A percentile compares a stretch with the other conserved stretches of the same genome.
Conservation (phyloP, 306 rosid genomes). For the Fragaria vesca region DNA sequence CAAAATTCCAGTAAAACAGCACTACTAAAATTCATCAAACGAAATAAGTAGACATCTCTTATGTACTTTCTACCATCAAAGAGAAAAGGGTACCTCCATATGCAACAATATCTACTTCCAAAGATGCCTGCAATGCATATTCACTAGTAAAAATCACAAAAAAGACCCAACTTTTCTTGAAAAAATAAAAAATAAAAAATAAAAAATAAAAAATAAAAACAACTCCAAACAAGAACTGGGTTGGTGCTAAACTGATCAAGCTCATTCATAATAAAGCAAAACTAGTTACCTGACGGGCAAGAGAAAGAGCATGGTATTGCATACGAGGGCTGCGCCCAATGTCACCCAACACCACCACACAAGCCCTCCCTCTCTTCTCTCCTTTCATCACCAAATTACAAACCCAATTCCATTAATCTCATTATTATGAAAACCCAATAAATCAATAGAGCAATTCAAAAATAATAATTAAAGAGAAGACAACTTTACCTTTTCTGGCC, state of each 20-base stretch:
- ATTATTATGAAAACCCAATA: background rate
- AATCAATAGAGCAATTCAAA: too few species aligned
- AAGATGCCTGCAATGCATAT: slow-evolving; percentile 62
- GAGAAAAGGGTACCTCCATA: slow-evolving; percentile 68
- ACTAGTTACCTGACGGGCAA: slow-evolving; percentile 69
- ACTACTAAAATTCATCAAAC: background rate
- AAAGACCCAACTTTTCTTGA: background rate
- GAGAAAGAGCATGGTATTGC: slow-evolving; percentile 96
- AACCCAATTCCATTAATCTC: slow-evolving; percentile 6
- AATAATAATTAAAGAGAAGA: background rate
- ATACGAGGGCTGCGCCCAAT: slow-evolving; percentile 97
- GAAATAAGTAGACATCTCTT: slow-evolving; percentile 6
- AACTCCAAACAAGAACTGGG: background rate
- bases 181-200: background rate
- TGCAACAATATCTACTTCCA: slow-evolving; percentile 84
- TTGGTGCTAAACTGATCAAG: background rate
- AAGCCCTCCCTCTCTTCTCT: slow-evolving; percentile 74
- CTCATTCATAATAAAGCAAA: background rate
- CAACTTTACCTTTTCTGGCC: slow-evolving; percentile 12
- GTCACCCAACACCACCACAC: slow-evolving; percentile 90
- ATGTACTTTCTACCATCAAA: background rate
- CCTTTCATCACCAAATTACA: slow-evolving; percentile 10
- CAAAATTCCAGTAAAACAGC: slow-evolving; percentile 12
- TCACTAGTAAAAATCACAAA: slow-evolving; percentile 10
- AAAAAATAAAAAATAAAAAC: background rate